Base-by-base conservation (phyloP, 257 asterid species). In the Plectranthus barbatus region DNA sequence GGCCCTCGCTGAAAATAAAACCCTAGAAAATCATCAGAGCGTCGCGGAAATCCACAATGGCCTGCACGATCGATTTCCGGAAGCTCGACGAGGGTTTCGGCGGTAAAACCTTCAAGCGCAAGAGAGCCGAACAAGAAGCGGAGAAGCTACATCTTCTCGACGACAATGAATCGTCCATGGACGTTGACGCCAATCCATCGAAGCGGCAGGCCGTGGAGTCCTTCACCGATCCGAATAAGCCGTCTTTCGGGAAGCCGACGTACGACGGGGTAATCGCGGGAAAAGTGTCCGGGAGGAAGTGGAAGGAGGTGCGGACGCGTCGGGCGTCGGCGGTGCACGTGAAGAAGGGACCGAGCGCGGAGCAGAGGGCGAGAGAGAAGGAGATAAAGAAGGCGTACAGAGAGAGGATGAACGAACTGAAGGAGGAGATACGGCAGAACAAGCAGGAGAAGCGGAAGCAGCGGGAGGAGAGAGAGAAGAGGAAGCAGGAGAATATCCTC, bases 251-350 rank as follows among this genome's bases (percentile, higher is more conserved):
- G 0, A 77, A 45, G 42, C 86, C 95, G 37, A 86, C 90, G 0
- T 89, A 89, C 84, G 96, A 85, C 49, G 95, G 95, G 0, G 95
- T 85, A n/a, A 89, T 89, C 0, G 97, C 91, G 1, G 96, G 99
- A 7, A 85, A 64, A 31, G 88, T 87, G n/a, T 89, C 97, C 0
- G 99, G 99, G 9, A 68, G 95, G 76, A 86, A 75, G 12, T 92
- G 99, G 99, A 92, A 92, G 79, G 95, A 84, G 70, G 90, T 83
- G 0, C 76, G 95, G 60, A 91, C 84, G 5, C 96, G 51, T 15
- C 79, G 98, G 5, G 77, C 99, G 1, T 87, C 97, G 3, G 77
- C 90, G 1, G 60, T 70, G 59, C 85, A 84, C 39, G 94, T 82
- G 58, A 81, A 62, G 80, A 88, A 84, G 70, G 67, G 74, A 1